Evolutionary conservation across 495 filamentous ascomycete genomes (phyloP).

Genomic region (Lophiostoma macrostomum): DNA sequence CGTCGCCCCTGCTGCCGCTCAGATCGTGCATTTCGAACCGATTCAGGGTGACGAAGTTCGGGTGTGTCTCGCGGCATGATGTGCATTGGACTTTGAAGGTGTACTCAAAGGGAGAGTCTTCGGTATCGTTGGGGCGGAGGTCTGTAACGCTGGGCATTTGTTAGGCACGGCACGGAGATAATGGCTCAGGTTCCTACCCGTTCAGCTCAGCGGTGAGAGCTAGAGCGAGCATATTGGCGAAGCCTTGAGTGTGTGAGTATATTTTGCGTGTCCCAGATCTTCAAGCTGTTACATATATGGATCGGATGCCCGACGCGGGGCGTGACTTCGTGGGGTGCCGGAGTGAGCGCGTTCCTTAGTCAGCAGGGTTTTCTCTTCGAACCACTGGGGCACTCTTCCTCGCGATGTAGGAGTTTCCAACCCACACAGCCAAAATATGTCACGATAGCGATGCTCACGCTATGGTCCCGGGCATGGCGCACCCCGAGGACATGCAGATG

Average conservation of each 20-base stretch:
- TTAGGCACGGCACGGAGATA: conserved; percentile 3
- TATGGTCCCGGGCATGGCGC: conserved; percentile 68
- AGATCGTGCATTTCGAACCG: conserved; percentile 85
- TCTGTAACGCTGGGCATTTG: conserved; percentile 71
- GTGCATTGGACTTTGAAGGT: conserved; percentile 96
- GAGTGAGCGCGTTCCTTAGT: background rate
- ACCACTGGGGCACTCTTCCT: background rate
- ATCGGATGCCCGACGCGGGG: too few species aligned
- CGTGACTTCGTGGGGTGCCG: too few species aligned
- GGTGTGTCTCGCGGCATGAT: conserved; percentile 86
- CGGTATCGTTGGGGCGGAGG: conserved; percentile 77
- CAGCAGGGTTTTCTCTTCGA: background rate
- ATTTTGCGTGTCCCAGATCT: too few species aligned
- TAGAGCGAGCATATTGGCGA: conserved; percentile 71
- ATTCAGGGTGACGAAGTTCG: conserved; percentile 81
- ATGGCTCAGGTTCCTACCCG: conserved; percentile 53
- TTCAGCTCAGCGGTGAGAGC: conserved; percentile 74
- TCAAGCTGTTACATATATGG: too few species aligned
- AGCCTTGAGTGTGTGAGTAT: too few species aligned
- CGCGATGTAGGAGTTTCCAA: background rate
- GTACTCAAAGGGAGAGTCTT: conserved; percentile 82
- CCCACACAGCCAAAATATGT: conserved; percentile 16
- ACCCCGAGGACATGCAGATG: conserved; percentile 61
- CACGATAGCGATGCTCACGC: conserved; percentile 57
- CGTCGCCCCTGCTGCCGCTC: conserved; percentile 87